phyloP scores from a whole-genome alignment of 2,329 filamentous ascomycete species.

The Aspergillus thermomutatus region DNA sequence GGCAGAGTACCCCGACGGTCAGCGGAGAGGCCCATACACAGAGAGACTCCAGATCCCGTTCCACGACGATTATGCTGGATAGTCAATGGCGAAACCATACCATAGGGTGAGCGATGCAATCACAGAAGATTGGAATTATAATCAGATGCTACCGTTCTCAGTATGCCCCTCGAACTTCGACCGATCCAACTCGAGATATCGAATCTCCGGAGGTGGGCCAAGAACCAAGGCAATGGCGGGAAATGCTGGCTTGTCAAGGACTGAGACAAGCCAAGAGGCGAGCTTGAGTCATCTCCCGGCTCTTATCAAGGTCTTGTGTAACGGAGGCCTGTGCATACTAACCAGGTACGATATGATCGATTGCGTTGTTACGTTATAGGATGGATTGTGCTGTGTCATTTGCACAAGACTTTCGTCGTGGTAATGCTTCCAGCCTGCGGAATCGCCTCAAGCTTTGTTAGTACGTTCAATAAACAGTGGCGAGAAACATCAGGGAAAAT shows the following conservation, averaged over 20 bases:
- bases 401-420: no score
- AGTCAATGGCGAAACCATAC: neutral
- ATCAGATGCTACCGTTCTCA: neutral
- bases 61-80: neutral
- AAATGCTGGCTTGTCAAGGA: neutral
- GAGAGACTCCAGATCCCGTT: neutral
- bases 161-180: no score
- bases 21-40: neutral
- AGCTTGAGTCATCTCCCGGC: no score
- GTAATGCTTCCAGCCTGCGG: no score
- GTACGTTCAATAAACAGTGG: neutral
- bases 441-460: neutral
- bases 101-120: neutral
- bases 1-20: neutral
- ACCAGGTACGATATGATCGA: neutral
- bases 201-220: neutral
- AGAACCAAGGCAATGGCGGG: neutral
- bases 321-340: neutral
- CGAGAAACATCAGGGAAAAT: neutral
- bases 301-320: neutral
- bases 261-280: neutral
- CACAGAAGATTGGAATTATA: neutral
- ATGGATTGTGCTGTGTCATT: neutral
- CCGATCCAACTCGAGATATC: neutral
- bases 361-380: neutral